Base-by-base conservation (phyloP, 2,329 filamentous ascomycete species). In the Talaromyces marneffei region DNA sequence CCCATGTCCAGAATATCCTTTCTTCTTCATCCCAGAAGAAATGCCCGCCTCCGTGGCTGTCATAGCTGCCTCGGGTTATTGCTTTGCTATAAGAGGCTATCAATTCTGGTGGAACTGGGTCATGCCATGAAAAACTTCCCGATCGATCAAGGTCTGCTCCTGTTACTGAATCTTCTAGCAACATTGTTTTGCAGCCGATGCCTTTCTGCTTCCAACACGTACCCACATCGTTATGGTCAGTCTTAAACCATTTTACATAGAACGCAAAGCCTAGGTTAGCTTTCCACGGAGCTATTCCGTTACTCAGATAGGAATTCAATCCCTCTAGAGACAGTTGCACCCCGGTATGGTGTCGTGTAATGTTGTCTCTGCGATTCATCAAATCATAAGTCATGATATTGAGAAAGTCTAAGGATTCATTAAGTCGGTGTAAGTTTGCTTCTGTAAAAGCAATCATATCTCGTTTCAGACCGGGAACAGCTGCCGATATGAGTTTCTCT, bases 251-350 rank as follows among this genome's bases (percentile, higher is more conserved):
- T 72, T 88, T 88, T 35, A 83, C 81, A 71, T 88, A 88, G 70
- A 86, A 87, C n/a, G 84, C 85, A 61, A 89, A 80, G 1, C 86
- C 85, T 4, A 88, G 76, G 66, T 87, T 87, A 55, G 86, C 74
- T 70, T 84, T 85, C 7, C 72, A 65, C 0, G 81, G 64, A 0
- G 79, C 72, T 3, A 83, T 77, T 23, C 85, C 85, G 3, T 81
- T 79, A 29, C 73, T 0, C 2, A 61, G 40, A 18, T 52, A 52
- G 27, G 10, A 20, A 8, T 23, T 23, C n/a, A 52, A 12, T 14
- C 27, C 29, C 29, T 76, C 72, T 9, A 77, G 70, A 0, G 85
- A 84, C 7, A 76, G 77, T 9, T 74, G 65, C 12, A 87, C 74
- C 7, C 84, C 84, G 35, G 82, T 85, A 71, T 88, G 86, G 71